Base-by-base conservation (phyloP, 352 stramenopile genomes). In the Globisporangium paddicum region DNA sequence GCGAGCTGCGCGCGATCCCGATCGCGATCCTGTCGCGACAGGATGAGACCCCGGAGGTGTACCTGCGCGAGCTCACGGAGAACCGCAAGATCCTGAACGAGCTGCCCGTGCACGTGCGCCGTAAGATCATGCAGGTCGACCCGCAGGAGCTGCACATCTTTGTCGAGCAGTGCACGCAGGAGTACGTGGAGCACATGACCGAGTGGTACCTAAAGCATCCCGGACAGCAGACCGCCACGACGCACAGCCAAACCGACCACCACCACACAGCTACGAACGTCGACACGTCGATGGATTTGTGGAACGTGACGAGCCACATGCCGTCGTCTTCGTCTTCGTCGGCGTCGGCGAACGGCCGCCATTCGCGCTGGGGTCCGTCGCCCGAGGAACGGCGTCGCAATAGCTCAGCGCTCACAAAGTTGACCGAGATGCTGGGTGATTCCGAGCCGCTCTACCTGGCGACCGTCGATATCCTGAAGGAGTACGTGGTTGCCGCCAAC, bases 81-180 rank as follows among this genome's bases (percentile, higher is more conserved):
- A 93, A 95, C 55, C 82, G 82, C 23, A 71, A 77, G 16, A 88
- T 95, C 53, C 68, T 95, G 11, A 63, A 72, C 3, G 83, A 93
- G 47, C 69, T 95, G 46, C 86, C 86, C 1, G 71, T 93, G 35
- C 84, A 93, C 52, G 86, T 95, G 51, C 75, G 79, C 10, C 84
- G 84, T 47, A 93, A 91, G 67, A 91, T 93, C 60, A 69, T 91
- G 54, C 75, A 82, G 44, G 82, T 93, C 23, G 82, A 93, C 55
- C 68, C 58, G 23, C 65, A 77, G 41, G 82, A 92, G 54, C 75
- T 91, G 9, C 77, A 83, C 51, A 71, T 86, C 4, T 75, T 91
- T 53, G 84, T 93, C 18, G 81, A 90, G 47, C 67, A 88, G 40
- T 92, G 79, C 60, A 89, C 77, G 18, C 73, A 79, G 28, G 81